Evolutionary conservation across 306 rosid species (phyloP).

Genomic region (Arachis hypogaea): DNA sequence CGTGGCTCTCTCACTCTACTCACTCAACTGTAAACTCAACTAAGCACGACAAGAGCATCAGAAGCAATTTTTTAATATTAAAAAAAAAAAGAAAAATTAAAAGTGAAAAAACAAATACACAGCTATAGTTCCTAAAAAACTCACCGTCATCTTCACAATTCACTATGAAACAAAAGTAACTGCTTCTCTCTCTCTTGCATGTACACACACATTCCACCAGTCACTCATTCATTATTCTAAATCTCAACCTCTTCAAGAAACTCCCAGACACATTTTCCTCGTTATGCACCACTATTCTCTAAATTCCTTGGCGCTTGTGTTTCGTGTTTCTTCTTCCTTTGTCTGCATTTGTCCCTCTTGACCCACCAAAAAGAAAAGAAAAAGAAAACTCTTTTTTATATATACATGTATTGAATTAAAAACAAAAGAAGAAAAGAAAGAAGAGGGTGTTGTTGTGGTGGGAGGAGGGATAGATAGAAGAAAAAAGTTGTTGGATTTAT

Average conservation of each 20-base stretch:
- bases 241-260: constrained; percentile 32
- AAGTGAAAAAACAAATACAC: neutral
- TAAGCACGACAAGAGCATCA: neutral
- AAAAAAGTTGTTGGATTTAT: constrained; percentile 1
- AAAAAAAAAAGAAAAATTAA: too few relatives aligned
- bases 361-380: neutral
- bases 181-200: neutral
- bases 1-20: too few relatives aligned
- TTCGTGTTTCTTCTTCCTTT: constrained; percentile 57
- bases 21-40: neutral
- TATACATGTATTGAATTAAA: neutral
- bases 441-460: constrained; percentile 1
- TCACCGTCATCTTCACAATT: constrained; percentile 8
- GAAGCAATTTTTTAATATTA: neutral
- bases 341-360: constrained; percentile 58
- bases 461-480: too few relatives aligned
- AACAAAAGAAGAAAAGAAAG: neutral
- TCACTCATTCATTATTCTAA: constrained; percentile 48
- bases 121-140: neutral
- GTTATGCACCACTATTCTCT: constrained; percentile 39
- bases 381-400: neutral
- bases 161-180: constrained; percentile 21
- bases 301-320: constrained; percentile 42
- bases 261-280: constrained; percentile 35
- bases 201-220: constrained; percentile 27